Percentiles rank a stretch among this genome's conserved stretches.
These are phyloP conservation scores for Talaromyces sp. DNA, from an alignment of 2,329 filamentous ascomycete species.

Conservation along the genomic window DNA sequence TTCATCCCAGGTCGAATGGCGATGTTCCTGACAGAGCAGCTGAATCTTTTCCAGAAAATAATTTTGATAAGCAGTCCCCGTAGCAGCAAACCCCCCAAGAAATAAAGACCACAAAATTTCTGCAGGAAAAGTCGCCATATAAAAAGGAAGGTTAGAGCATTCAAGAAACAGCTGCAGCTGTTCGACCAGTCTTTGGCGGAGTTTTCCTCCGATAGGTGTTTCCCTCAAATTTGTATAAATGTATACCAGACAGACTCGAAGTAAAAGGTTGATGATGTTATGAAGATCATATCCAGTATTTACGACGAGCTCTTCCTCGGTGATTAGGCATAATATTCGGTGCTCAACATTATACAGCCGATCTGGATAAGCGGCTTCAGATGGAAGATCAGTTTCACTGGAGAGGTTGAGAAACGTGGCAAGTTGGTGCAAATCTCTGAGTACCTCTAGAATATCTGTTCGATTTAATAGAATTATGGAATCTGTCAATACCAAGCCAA, in stretches of 20 bases:
- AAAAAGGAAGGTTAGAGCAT: neutral
- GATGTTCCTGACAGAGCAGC: neutral
- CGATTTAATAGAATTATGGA: neutral
- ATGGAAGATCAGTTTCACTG: neutral
- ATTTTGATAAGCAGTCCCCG: neutral
- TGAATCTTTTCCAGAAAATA: neutral
- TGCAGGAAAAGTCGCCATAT: neutral
- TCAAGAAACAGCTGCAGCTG: neutral
- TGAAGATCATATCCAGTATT: neutral
- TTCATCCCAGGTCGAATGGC: neutral
- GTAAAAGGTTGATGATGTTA: neutral
- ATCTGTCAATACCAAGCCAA: neutral
- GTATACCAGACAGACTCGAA: neutral
- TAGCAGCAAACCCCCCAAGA: neutral
- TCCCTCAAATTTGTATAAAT: neutral
- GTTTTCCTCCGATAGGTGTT: neutral
- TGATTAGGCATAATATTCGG: neutral
- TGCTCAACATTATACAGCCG: neutral
- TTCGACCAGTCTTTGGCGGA: neutral
- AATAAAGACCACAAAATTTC: neutral
- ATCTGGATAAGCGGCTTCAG: neutral
- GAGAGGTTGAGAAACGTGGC: neutral
- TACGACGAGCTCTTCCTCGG: no score
- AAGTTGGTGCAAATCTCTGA: neutral
- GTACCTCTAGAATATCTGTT: neutral